Percentiles rank a stretch among this genome's conserved stretches.
These are phyloP conservation scores for Themeda triandra DNA, from an alignment of 176 grass and related monocot genomes.

Conservation along the genomic window DNA sequence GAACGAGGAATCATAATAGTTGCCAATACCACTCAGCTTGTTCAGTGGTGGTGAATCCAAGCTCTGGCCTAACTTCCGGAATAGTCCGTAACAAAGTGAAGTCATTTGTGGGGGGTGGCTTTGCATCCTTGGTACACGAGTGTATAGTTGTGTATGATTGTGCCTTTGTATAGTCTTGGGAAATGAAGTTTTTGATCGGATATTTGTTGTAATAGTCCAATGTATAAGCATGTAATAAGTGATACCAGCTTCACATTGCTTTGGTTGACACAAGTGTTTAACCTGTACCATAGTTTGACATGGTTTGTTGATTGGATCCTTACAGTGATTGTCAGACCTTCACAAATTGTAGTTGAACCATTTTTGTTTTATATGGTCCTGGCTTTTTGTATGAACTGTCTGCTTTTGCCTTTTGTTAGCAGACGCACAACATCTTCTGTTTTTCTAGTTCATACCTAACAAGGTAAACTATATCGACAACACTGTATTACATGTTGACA, in stretches of 20 bases:
- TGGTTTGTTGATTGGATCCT: background rate
- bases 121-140: background rate
- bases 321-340: background rate
- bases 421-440: background rate
- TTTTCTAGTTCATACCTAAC: too few species aligned
- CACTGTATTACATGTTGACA: too few species aligned
- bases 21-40: background rate
- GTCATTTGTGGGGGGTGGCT: background rate
- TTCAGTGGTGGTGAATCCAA: background rate
- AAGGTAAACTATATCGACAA: too few species aligned
- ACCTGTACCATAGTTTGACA: background rate
- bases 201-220: background rate
- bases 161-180: slow-evolving; percentile 6
- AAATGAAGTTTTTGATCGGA: background rate
- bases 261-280: background rate
- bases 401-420: background rate
- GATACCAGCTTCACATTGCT: background rate
- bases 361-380: background rate
- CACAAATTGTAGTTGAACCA: background rate
- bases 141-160: background rate
- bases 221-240: slow-evolving; percentile 15
- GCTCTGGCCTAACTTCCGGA: background rate
- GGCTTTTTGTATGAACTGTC: background rate
- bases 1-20: slow-evolving; percentile 54
- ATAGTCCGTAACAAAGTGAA: background rate